Evolutionary conservation across 2,329 filamentous ascomycete genomes (phyloP).

Genomic region (Acrocalymma vagum): DNA sequence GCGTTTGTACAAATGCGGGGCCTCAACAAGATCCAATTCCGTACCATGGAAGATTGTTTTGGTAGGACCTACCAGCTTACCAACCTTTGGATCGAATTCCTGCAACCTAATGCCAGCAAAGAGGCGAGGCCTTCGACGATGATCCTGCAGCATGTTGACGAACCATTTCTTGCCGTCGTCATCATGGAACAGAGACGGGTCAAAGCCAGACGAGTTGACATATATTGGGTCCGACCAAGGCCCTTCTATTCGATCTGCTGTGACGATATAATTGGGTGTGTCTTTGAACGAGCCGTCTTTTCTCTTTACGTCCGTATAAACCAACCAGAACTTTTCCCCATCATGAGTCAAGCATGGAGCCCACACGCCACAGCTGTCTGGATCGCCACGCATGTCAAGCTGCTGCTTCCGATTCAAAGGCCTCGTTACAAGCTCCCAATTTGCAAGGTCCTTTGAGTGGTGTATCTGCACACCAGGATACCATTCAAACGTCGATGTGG

Average conservation of each 20-base stretch:
- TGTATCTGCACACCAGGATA: conserved; percentile 70
- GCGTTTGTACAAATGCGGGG: conserved; percentile 46
- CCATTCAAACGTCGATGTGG: conserved; percentile 70
- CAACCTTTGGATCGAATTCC: conserved; percentile 61
- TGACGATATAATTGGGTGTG: conserved; percentile 70
- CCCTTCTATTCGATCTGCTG: conserved; percentile 58
- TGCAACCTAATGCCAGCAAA: conserved; percentile 68
- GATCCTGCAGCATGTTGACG: conserved; percentile 48
- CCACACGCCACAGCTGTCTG: conserved; percentile 67
- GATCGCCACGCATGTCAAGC: conserved; percentile 61
- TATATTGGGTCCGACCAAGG: conserved; percentile 70
- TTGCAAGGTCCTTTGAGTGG: conserved; percentile 61
- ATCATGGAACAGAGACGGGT: conserved; percentile 56
- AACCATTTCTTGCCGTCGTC: conserved; percentile 48
- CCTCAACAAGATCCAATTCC: conserved; percentile 55
- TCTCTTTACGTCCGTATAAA: conserved; percentile 72
- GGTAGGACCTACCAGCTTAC: conserved; percentile 63
- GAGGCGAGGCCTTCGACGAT: conserved; percentile 37
- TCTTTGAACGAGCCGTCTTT: conserved; percentile 73
- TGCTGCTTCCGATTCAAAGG: conserved; percentile 61
- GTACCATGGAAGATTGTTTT: conserved; percentile 64
- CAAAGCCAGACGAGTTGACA: conserved; percentile 69
- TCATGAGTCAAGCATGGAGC: conserved; percentile 71
- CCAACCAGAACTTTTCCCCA: conserved; percentile 68
- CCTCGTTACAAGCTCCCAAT: conserved; percentile 63